phyloP scores from a whole-genome alignment of 208 protist genomes.

The Strigomonas culicis region DNA sequence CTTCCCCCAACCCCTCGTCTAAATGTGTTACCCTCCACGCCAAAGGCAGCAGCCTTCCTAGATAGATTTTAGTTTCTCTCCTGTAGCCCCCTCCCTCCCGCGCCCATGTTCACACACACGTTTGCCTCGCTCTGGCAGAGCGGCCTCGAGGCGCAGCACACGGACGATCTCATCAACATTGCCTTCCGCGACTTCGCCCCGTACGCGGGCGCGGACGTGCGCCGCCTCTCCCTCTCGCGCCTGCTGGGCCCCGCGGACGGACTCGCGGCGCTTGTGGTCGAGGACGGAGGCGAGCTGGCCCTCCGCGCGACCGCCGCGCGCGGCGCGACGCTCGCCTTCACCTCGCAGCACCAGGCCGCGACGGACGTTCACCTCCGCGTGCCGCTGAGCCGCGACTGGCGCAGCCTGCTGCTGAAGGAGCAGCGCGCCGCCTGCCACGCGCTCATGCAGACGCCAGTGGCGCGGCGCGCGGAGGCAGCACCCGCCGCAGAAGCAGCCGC shows the following conservation, averaged over 20 bases:
- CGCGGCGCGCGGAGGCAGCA: not conserved
- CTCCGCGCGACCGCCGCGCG: constrained; percentile 26
- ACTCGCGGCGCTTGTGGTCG: constrained; percentile 28
- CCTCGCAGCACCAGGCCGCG: constrained; percentile 32
- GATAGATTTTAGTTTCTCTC: too few species aligned
- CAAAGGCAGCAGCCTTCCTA: too few species aligned
- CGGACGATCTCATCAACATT: constrained; percentile 67
- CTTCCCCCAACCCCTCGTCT: too few species aligned
- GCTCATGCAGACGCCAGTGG: not conserved
- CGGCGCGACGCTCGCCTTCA: constrained; percentile 40
- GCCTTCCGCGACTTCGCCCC: constrained; percentile 75
- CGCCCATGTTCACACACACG: constrained; percentile 12
- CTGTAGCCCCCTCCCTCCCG: not conserved
- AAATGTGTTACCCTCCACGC: too few species aligned
- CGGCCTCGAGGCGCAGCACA: constrained; percentile 45
- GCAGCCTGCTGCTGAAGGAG: not conserved
- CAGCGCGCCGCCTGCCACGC: not conserved
- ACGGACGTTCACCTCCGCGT: constrained; percentile 34
- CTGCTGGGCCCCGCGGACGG: constrained; percentile 16
- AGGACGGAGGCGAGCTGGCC: constrained; percentile 44
- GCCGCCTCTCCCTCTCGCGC: constrained; percentile 45
- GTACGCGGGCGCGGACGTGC: constrained; percentile 75
- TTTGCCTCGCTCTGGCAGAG: constrained; percentile 37
- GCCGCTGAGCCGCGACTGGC: constrained; percentile 9
- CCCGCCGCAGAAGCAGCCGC: not conserved